These are phyloP conservation scores for Crithidia sp. DNA, from an alignment of 208 protist genomes.

Conservation along the genomic window DNA sequence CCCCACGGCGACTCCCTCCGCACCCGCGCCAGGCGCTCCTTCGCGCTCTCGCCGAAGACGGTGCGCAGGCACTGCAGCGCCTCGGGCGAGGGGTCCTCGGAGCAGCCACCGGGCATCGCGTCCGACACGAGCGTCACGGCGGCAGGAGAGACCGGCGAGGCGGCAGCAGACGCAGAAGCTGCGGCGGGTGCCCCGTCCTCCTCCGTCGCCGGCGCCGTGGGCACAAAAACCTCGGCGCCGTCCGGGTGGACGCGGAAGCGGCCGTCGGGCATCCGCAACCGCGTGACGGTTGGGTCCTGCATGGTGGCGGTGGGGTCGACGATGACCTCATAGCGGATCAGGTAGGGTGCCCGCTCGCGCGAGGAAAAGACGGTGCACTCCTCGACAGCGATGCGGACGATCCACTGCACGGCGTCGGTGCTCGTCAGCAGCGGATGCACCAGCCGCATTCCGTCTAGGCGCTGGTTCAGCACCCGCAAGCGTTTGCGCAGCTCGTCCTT, in stretches of 20 bases:
- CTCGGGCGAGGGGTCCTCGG: slow-evolving; percentile 32
- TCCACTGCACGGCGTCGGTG: slow-evolving; percentile 78
- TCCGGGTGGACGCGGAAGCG: slow-evolving; percentile 55
- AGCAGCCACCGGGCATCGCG: background rate
- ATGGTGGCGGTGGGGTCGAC: slow-evolving; percentile 84
- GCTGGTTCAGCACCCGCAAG: slow-evolving; percentile 68
- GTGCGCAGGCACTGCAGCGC: slow-evolving; percentile 34
- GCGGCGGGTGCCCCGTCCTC: background rate
- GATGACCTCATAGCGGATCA: slow-evolving; percentile 89
- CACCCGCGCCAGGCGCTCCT: slow-evolving; percentile 54
- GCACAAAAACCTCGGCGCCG: slow-evolving; percentile 54
- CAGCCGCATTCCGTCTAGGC: slow-evolving; percentile 52
- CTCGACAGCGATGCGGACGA: slow-evolving; percentile 86
- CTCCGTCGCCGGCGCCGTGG: slow-evolving; percentile 7
- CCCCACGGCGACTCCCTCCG: slow-evolving; percentile 76
- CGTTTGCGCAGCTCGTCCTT: slow-evolving; percentile 75
- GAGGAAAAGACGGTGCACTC: slow-evolving; percentile 92
- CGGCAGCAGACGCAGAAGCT: slow-evolving; percentile 2
- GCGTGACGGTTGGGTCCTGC: slow-evolving; percentile 69
- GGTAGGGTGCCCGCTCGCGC: slow-evolving; percentile 81
- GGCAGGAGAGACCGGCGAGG: background rate
- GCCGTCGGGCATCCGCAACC: slow-evolving; percentile 67
- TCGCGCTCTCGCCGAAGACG: slow-evolving; percentile 75
- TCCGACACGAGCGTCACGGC: background rate
- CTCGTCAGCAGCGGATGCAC: slow-evolving; percentile 76